Conservation (phyloP, 305 asterid species). For the Fraxinus ornus region DNA sequence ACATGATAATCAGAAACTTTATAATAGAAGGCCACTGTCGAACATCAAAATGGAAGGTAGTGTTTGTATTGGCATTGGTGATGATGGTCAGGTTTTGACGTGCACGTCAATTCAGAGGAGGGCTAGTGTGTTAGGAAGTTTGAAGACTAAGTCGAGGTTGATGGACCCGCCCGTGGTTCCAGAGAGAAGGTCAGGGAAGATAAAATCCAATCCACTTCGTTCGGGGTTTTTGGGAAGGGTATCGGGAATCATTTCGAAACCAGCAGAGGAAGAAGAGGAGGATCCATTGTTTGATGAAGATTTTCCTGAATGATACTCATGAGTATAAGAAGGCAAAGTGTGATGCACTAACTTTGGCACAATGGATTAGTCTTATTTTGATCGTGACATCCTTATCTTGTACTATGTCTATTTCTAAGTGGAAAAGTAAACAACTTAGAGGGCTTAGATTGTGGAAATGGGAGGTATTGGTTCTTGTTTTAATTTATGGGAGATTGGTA, state of each 20-base stretch:
- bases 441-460: slow-evolving; percentile 75
- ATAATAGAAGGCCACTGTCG: slow-evolving; percentile 40
- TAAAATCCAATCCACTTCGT: slow-evolving; percentile 40
- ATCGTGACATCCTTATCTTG: not conserved
- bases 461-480: slow-evolving; percentile 68
- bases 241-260: slow-evolving; percentile 33
- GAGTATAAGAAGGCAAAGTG: slow-evolving; percentile 42
- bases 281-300: slow-evolving; percentile 66
- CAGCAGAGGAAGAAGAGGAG: slow-evolving; percentile 61
- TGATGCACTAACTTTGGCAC: slow-evolving; percentile 15
- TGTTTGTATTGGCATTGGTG: slow-evolving; percentile 5
- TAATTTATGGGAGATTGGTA: slow-evolving; percentile 77
- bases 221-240: slow-evolving; percentile 41
- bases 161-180: slow-evolving; percentile 49
- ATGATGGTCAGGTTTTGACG: slow-evolving; percentile 46
- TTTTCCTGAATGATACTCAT: slow-evolving; percentile 37
- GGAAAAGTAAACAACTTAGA: slow-evolving; percentile 19
- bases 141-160: slow-evolving; percentile 14
- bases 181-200: slow-evolving; percentile 37
- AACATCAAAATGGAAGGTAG: slow-evolving; percentile 1
- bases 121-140: slow-evolving; percentile 48
- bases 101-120: slow-evolving; percentile 68
- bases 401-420: not conserved
- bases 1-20: slow-evolving; percentile 15
- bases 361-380: not conserved